Evolutionary conservation across 495 filamentous ascomycete genomes (phyloP).

Genomic region (Aspergillus saccharolyticus): DNA sequence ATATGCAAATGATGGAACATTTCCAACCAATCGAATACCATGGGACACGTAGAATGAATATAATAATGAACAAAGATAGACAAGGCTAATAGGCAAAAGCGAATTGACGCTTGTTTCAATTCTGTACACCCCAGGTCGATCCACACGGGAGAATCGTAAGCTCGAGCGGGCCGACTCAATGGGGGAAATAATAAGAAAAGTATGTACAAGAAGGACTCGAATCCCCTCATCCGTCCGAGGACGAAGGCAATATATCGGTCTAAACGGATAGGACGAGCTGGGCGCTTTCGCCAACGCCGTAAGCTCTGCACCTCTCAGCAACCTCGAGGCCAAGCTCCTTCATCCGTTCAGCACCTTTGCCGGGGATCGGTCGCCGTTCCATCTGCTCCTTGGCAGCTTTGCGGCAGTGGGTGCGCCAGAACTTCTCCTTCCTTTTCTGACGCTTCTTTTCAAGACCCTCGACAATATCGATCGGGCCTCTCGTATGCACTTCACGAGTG

Average conservation of each 20-base stretch:
- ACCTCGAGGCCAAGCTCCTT: conserved; percentile 84
- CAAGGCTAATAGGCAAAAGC: conserved; percentile 10
- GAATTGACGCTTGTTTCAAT: conserved; percentile 5
- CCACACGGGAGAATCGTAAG: conserved; percentile 3
- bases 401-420: conserved; percentile 74
- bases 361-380: conserved; percentile 59
- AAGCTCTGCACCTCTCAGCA: conserved; percentile 65
- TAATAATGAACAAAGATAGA: conserved; percentile 1
- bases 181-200: conserved; percentile 23
- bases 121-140: conserved; percentile 7
- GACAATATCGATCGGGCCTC: conserved; percentile 94
- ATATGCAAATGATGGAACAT: conserved; percentile 18
- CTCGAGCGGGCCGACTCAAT: conserved; percentile 12
- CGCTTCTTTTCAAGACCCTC: conserved; percentile 93
- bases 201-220: conserved; percentile 38
- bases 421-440: conserved; percentile 84
- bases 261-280: conserved; percentile 83
- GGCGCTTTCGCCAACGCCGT: conserved; percentile 51
- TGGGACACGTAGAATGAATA: conserved; percentile 21
- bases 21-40: conserved; percentile 13
- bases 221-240: conserved; percentile 8
- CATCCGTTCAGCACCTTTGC: conserved; percentile 91
- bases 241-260: conserved; percentile 7
- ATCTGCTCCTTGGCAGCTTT: conserved; percentile 58
- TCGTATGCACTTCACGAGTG: conserved; percentile 50